Percentiles rank a stretch among this genome's conserved stretches.
Evolutionary conservation across 2,329 filamentous ascomycete genomes (phyloP).

Genomic region (Sporothrix humicola): DNA sequence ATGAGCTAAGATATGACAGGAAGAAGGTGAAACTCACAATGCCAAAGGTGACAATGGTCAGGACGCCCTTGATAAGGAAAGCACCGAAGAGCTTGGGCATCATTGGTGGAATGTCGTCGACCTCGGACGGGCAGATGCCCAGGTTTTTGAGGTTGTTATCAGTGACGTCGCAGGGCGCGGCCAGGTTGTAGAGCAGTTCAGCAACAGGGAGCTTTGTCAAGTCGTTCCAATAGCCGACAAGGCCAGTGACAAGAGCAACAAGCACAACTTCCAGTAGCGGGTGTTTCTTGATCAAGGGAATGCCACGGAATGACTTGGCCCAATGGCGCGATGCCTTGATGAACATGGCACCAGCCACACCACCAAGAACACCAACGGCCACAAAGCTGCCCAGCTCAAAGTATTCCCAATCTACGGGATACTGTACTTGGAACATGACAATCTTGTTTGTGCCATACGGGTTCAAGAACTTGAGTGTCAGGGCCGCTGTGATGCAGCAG

Average conservation of each 20-base stretch:
- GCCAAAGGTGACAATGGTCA: constrained; percentile 91
- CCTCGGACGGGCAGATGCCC: constrained; percentile 76
- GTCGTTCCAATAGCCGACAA: constrained; percentile 91
- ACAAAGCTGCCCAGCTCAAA: constrained; percentile 89
- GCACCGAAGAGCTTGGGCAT: constrained; percentile 74
- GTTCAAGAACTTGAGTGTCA: constrained; percentile 93
- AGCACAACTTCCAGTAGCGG: constrained; percentile 87
- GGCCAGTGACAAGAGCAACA: constrained; percentile 81
- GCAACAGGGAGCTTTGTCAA: constrained; percentile 89
- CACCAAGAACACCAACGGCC: constrained; percentile 83
- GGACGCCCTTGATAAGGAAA: constrained; percentile 85
- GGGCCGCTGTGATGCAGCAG: constrained; percentile 90
- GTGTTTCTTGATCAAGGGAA: constrained; percentile 77
- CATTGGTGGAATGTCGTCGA: constrained; percentile 79
- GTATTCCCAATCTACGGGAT: constrained; percentile 87
- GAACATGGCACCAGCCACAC: constrained; percentile 84
- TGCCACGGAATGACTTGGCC: constrained; percentile 86
- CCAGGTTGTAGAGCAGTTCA: constrained; percentile 87
- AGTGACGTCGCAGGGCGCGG: constrained; percentile 81
- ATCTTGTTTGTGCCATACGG: constrained; percentile 97
- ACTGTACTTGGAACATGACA: constrained; percentile 93
- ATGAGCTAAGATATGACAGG: no score
- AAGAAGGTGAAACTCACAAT: constrained; percentile 61
- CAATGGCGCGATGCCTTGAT: constrained; percentile 94
- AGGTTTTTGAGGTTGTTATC: constrained; percentile 66